These are phyloP conservation scores for Uncinocarpus reesii DNA, from an alignment of 2,329 filamentous ascomycete genomes.

Conservation along the genomic window DNA sequence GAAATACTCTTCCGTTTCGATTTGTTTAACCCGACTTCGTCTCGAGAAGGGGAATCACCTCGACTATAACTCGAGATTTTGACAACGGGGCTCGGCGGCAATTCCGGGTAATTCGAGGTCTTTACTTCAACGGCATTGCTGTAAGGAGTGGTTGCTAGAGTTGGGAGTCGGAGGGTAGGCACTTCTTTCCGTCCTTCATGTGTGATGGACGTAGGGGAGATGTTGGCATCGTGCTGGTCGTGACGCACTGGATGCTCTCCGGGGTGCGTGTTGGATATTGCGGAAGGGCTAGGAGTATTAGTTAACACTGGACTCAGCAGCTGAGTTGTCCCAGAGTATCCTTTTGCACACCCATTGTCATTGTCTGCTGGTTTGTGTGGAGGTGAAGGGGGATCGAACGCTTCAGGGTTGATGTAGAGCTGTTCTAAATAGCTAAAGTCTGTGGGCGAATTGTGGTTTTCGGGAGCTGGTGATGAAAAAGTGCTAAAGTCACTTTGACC, in stretches of 20 bases:
- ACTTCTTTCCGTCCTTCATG: conserved; percentile 10
- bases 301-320: conserved; percentile 28
- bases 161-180: conserved; percentile 17
- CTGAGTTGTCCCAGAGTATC: conserved; percentile 15
- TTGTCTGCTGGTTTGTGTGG: background rate
- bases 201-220: conserved; percentile 14
- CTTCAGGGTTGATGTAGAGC: conserved; percentile 12
- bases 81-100: conserved; percentile 36
- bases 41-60: conserved; percentile 36
- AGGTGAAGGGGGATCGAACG: background rate
- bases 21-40: conserved; percentile 18
- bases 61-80: conserved; percentile 35
- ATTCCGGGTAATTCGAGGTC: conserved; percentile 19
- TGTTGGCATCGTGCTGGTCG: background rate
- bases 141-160: conserved; percentile 21
- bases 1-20: conserved; percentile 28
- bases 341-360: background rate
- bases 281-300: conserved; percentile 24
- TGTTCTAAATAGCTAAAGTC: background rate
- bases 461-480: conserved; percentile 10
- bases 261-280: conserved; percentile 16
- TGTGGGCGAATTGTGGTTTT: background rate
- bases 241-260: conserved; percentile 7
- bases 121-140: conserved; percentile 21
- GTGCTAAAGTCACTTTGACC: conserved; percentile 10